phyloP scores from a whole-genome alignment of 2,329 filamentous ascomycete genomes.

The Aspergillus uvarum region DNA sequence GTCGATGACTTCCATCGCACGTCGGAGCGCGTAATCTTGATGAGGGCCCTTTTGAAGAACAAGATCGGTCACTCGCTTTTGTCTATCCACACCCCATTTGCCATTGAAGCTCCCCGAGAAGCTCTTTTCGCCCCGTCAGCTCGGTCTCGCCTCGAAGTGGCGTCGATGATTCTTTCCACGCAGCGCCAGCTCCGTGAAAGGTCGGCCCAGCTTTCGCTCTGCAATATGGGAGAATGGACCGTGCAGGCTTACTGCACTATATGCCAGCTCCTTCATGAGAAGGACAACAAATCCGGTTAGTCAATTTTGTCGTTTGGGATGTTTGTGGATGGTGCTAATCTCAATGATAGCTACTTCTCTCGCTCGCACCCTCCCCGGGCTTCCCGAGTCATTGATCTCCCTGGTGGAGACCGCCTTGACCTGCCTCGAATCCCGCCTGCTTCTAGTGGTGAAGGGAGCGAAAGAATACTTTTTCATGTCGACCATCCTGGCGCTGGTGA shows the following conservation, averaged over 20 bases:
- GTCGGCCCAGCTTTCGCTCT: conserved; percentile 34
- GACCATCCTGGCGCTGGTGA: conserved; percentile 36
- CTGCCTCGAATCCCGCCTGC: conserved; percentile 32
- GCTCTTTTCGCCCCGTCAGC: conserved; percentile 37
- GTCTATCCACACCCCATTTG: conserved; percentile 42
- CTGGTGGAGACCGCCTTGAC: conserved; percentile 33
- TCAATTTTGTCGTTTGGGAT: not conserved
- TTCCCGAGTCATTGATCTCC: conserved; percentile 35
- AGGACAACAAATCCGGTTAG: conserved; percentile 26
- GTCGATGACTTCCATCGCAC: conserved; percentile 19
- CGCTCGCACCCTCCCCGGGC: conserved; percentile 29
- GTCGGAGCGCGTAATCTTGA: conserved; percentile 31
- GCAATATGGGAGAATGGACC: conserved; percentile 37
- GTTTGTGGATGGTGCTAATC: not conserved
- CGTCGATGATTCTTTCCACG: conserved; percentile 38
- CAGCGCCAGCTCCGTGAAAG: conserved; percentile 37
- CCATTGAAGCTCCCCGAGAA: conserved; percentile 34
- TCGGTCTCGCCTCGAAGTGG: conserved; percentile 37
- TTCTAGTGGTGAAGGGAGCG: conserved; percentile 38
- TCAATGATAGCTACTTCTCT: conserved; percentile 13
- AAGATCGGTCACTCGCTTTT: conserved; percentile 38
- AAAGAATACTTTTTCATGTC: conserved; percentile 44
- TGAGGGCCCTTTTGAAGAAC: conserved; percentile 36
- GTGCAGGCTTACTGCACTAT: conserved; percentile 39
- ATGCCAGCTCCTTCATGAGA: conserved; percentile 37